phyloP scores from a whole-genome alignment of 1,284 basidiomycete species.

The Ustilago trichophora region DNA sequence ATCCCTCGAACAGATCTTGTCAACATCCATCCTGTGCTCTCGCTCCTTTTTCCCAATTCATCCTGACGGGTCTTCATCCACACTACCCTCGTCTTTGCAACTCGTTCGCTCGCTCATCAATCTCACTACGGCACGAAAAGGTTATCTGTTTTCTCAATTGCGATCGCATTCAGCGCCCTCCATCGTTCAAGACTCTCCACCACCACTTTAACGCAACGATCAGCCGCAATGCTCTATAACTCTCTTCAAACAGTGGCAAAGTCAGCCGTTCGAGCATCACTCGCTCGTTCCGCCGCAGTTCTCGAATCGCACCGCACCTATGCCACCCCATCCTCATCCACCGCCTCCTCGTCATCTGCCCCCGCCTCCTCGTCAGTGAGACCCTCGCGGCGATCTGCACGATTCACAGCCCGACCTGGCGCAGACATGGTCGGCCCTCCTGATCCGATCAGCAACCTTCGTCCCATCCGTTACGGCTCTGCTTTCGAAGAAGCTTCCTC shows the following conservation, averaged over 20 bases:
- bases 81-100: no score
- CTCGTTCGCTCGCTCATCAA: no score
- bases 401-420: slow-evolving; percentile 35
- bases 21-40: no score
- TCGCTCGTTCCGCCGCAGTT: not conserved
- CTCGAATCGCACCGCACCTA: not conserved
- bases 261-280: not conserved
- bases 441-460: slow-evolving; percentile 59
- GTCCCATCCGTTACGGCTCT: slow-evolving; percentile 58
- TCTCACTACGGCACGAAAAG: no score
- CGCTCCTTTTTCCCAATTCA: no score
- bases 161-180: no score
- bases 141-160: no score
- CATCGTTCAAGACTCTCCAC: no score
- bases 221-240: no score
- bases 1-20: no score
- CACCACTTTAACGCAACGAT: no score
- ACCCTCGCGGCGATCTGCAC: slow-evolving; percentile 25
- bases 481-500: slow-evolving; percentile 35
- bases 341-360: slow-evolving; percentile 1
- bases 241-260: not conserved
- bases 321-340: not conserved
- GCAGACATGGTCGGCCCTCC: slow-evolving; percentile 57
- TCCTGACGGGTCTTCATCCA: no score
- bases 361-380: slow-evolving; percentile 1